These are phyloP conservation scores for Fistulinella prunicolor DNA, from an alignment of 768 basidiomycete genomes.

Conservation along the genomic window DNA sequence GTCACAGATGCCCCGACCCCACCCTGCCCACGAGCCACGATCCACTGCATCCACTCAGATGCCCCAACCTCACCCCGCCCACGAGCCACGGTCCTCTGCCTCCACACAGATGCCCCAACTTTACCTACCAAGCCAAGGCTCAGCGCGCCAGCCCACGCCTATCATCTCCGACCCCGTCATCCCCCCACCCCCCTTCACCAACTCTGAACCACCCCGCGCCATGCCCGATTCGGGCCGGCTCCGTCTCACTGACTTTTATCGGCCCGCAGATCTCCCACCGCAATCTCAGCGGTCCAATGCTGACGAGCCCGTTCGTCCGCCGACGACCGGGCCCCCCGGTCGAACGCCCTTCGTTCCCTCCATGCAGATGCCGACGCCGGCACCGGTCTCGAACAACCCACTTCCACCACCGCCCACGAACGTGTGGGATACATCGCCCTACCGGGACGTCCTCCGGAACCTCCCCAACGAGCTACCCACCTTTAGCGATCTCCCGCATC, in stretches of 20 bases:
- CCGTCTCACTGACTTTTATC: slow-evolving; percentile 31
- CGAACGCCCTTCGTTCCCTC: slow-evolving; percentile 11
- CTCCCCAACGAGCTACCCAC: slow-evolving; percentile 44
- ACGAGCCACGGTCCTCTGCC: neutral
- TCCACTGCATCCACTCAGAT: slow-evolving; percentile 4
- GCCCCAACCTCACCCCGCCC: slow-evolving; percentile 8
- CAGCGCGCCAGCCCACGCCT: slow-evolving; percentile 19
- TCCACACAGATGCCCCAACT: slow-evolving; percentile 14
- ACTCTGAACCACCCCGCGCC: slow-evolving; percentile 7
- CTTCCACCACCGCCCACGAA: slow-evolving; percentile 63
- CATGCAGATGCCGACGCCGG: slow-evolving; percentile 2
- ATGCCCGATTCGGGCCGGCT: slow-evolving; percentile 14
- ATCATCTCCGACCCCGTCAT: slow-evolving; percentile 13
- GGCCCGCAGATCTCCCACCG: slow-evolving; percentile 11
- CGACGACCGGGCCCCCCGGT: slow-evolving; percentile 2
- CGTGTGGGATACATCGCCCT: slow-evolving; percentile 56
- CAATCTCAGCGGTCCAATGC: neutral
- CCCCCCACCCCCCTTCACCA: slow-evolving; percentile 20
- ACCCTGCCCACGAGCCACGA: neutral
- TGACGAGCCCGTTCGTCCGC: slow-evolving; percentile 8
- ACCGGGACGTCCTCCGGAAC: slow-evolving; percentile 47
- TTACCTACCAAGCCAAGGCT: neutral
- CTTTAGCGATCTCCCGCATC: slow-evolving; percentile 11
- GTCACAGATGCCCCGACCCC: slow-evolving; percentile 18
- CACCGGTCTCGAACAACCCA: slow-evolving; percentile 41